Base-by-base conservation (phyloP, 179 eudicot genomes). In the Vitellaria paradoxa region DNA sequence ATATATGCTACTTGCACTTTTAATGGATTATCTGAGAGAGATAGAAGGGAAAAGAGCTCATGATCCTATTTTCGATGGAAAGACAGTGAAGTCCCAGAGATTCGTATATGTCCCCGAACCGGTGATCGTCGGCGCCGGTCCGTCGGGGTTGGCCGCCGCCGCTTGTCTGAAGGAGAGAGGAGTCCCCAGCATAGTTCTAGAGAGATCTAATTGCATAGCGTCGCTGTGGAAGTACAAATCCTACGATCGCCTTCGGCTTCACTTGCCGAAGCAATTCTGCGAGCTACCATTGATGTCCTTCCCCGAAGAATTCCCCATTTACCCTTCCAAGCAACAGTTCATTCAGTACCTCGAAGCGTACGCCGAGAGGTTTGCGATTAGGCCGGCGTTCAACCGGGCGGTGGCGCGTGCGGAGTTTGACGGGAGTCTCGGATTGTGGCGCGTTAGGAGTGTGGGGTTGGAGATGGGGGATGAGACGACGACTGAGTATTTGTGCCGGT, bases 91-190 rank as follows among this genome's bases (percentile, higher is more conserved):
- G 1, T 42, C 50, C 37, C 46, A 30, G 21, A 74, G 84, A 20
- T 64, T 83, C 21, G 84, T 83, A 0, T 88, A 82, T 79, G 90
- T 94, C 0, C 85, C 92, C 0, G 98, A 96, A 6, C 92, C 98
- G 23, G 79, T 94, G 6, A 90, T 94, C 40, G 88, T 94, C 0
- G 97, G 98, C 2, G 97, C 97, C 0, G 98, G 98, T 7, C 98
- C 98, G 0, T 90, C 98, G 3, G 98, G 98, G 53, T 81, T 95
- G 0, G 97, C 97, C 0, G 92, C 84, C 45, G 97, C 92, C 0
- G 97, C 97, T 0, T 90, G 95, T 42, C 69, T 94, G 42, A 89
- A 86, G 52, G 49, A 81, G 45, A 80, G 68, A 21, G 97, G 97
- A 4, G 81, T 95, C 7, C 89, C 92, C 0, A 82, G 89, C 47